phyloP scores from a whole-genome alignment of 345 rosid species.

The Brassica carinata region DNA sequence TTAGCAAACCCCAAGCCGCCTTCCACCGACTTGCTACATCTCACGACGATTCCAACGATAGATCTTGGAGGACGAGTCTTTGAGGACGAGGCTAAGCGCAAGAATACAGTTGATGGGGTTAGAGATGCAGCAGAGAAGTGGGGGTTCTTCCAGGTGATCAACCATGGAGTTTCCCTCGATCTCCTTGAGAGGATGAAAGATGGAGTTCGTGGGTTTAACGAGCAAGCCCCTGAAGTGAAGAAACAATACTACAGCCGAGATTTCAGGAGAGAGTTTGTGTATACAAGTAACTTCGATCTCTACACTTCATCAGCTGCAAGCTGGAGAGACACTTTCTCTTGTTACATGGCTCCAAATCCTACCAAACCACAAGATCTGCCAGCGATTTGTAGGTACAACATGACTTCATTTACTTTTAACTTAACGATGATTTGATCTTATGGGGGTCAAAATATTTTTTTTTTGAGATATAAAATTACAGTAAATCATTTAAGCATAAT shows the following conservation, averaged over 20 bases:
- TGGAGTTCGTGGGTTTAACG: conserved; percentile 36
- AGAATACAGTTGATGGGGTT: neutral
- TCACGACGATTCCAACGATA: conserved; percentile 31
- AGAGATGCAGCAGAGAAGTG: conserved; percentile 32
- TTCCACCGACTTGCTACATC: neutral
- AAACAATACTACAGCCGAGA: conserved; percentile 33
- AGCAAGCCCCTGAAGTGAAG: conserved; percentile 25
- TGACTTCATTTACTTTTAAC: neutral
- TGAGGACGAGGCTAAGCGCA: neutral
- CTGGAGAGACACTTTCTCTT: conserved; percentile 47
- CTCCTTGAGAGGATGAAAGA: conserved; percentile 29
- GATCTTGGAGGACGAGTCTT: conserved; percentile 25
- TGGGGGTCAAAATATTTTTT: neutral
- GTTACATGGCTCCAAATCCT: conserved; percentile 40
- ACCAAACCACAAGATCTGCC: conserved; percentile 43
- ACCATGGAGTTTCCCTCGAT: conserved; percentile 33
- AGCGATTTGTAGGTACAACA: conserved; percentile 22
- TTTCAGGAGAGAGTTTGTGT: conserved; percentile 5
- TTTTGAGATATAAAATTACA: neutral
- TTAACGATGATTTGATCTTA: neutral
- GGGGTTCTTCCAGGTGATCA: conserved; percentile 42
- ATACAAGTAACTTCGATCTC: conserved; percentile 43
- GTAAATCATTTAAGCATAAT: neutral
- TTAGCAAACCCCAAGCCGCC: conserved; percentile 1
- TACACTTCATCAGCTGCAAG: conserved; percentile 34